Conservation (phyloP, 352 stramenopile genomes). For the Globisporangium cederbergense region DNA sequence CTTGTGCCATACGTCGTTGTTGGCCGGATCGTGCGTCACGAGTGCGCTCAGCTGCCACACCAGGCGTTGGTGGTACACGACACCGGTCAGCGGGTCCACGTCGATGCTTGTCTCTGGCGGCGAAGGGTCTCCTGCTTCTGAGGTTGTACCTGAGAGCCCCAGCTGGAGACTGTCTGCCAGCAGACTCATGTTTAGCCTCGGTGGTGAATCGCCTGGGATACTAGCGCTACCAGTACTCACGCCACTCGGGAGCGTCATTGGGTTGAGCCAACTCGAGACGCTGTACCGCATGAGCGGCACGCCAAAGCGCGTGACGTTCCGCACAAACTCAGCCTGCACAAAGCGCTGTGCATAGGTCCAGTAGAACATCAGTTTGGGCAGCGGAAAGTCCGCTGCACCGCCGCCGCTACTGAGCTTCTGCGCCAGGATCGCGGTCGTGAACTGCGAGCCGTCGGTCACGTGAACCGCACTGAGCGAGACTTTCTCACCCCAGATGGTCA, state of each 20-base stretch:
- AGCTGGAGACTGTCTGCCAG: conserved; percentile 43
- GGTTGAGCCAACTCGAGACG: conserved; percentile 32
- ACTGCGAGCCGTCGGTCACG: conserved; percentile 56
- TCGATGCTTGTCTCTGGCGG: conserved; percentile 25
- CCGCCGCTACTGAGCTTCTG: conserved; percentile 16
- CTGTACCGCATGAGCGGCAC: conserved; percentile 46
- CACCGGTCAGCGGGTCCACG: conserved; percentile 44
- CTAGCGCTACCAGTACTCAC: neutral
- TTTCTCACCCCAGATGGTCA: conserved; percentile 28
- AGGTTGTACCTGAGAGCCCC: conserved; percentile 13
- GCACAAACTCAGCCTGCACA: conserved; percentile 31
- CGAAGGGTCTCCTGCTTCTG: neutral
- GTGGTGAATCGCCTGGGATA: neutral
- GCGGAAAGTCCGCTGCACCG: conserved; percentile 27
- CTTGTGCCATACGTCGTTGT: conserved; percentile 34
- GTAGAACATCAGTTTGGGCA: conserved; percentile 46
- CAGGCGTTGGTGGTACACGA: conserved; percentile 42
- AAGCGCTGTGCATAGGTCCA: conserved; percentile 45
- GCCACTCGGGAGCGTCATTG: conserved; percentile 32
- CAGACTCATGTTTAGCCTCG: conserved; percentile 43
- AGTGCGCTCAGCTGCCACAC: conserved; percentile 45
- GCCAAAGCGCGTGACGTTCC: conserved; percentile 53
- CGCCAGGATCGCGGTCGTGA: conserved; percentile 39
- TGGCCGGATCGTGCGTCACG: conserved; percentile 11
- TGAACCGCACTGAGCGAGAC: conserved; percentile 25